These are phyloP conservation scores for Bisporella sp. DNA, from an alignment of 2,329 filamentous ascomycete species.

Conservation along the genomic window DNA sequence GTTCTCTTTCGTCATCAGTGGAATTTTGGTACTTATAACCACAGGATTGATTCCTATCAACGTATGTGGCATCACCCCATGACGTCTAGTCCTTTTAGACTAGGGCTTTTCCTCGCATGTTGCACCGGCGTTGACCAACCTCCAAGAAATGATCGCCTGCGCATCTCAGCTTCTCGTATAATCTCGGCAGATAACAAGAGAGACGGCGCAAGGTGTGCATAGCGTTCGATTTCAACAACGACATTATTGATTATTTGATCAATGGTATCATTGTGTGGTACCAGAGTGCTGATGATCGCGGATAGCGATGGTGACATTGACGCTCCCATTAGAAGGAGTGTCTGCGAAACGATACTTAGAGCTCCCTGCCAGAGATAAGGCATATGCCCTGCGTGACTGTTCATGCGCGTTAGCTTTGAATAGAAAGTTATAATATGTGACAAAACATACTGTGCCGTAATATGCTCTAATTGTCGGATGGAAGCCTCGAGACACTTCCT, in stretches of 20 bases:
- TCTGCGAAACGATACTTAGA: conserved; percentile 75
- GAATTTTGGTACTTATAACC: too few species aligned
- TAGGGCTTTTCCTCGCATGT: neutral
- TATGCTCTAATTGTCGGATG: conserved; percentile 71
- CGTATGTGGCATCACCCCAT: too few species aligned
- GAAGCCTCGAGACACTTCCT: conserved; percentile 77
- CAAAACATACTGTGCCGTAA: conserved; percentile 62
- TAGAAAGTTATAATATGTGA: neutral
- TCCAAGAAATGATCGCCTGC: conserved; percentile 54
- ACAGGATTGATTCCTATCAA: too few species aligned
- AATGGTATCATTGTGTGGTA: conserved; percentile 52
- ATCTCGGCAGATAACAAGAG: conserved; percentile 72
- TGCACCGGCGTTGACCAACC: conserved; percentile 13
- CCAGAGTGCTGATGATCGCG: conserved; percentile 53
- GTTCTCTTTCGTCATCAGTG: too few species aligned
- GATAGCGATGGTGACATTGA: conserved; percentile 70
- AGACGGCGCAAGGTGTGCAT: conserved; percentile 69
- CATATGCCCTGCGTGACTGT: conserved; percentile 72
- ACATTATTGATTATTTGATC: conserved; percentile 75
- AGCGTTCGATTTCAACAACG: conserved; percentile 66
- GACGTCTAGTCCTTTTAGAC: too few species aligned
- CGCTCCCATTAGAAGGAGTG: conserved; percentile 75
- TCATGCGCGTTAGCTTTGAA: conserved; percentile 14
- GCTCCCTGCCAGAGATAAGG: conserved; percentile 83
- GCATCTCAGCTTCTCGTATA: conserved; percentile 69